Conservation (phyloP, 768 basidiomycete species). For the Mycena floridula region DNA sequence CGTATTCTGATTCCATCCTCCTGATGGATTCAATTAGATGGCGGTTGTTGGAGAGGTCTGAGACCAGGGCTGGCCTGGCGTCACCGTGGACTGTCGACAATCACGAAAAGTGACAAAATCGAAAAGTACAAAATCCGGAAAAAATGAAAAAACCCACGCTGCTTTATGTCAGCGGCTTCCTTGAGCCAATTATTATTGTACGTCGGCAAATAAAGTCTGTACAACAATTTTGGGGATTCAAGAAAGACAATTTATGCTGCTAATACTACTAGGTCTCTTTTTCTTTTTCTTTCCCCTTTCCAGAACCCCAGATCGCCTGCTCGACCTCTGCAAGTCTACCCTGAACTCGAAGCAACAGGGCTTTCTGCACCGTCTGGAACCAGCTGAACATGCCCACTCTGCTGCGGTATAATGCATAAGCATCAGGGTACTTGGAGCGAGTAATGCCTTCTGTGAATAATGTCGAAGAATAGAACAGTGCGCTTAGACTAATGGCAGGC, state of each 20-base stretch:
- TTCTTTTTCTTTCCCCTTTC: not conserved
- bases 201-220: too few relatives aligned
- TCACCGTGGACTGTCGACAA: too few relatives aligned
- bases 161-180: too few relatives aligned
- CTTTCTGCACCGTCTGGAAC: not conserved
- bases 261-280: not conserved
- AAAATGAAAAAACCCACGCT: too few relatives aligned
- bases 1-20: slow-evolving; percentile 42
- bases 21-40: too few relatives aligned
- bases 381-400: slow-evolving; percentile 80
- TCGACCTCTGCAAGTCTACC: not conserved
- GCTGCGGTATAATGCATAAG: slow-evolving; percentile 65
- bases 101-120: too few relatives aligned
- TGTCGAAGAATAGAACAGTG: slow-evolving; percentile 76
- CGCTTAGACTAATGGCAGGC: slow-evolving; percentile 57
- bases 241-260: too few relatives aligned
- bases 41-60: slow-evolving; percentile 17
- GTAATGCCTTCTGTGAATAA: slow-evolving; percentile 79
- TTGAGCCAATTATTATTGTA: too few relatives aligned
- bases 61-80: too few relatives aligned
- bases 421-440: slow-evolving; percentile 59
- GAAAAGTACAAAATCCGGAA: too few relatives aligned
- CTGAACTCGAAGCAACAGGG: not conserved
- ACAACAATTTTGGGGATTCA: too few relatives aligned
- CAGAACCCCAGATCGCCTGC: not conserved